Evolutionary conservation across 371 early-diverging fungal genomes (phyloP).

Genomic region (Ordospora colligata): DNA sequence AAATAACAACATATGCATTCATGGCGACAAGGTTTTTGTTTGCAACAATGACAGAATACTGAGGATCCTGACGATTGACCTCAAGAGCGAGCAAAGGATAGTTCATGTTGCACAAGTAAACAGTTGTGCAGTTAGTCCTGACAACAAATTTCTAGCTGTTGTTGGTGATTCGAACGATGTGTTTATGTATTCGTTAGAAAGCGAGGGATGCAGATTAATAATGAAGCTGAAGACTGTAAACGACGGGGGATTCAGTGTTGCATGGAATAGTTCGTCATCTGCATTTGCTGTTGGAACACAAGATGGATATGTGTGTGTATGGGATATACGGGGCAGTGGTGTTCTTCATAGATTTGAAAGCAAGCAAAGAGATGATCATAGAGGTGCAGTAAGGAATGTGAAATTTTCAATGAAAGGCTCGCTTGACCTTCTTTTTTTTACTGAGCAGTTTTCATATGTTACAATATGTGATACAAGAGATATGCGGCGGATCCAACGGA

Average conservation of each 20-base stretch:
- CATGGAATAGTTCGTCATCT: conserved; percentile 68
- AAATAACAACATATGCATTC: conserved; percentile 70
- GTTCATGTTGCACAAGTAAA: conserved; percentile 55
- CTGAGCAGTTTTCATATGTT: conserved; percentile 58
- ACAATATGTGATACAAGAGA: conserved; percentile 52
- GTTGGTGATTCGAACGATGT: conserved; percentile 76
- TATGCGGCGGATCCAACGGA: conserved; percentile 46
- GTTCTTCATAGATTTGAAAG: conserved; percentile 36
- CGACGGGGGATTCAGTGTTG: conserved; percentile 69
- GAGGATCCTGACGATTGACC: conserved; percentile 66
- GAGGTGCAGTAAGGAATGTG: conserved; percentile 58
- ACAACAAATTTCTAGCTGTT: conserved; percentile 69
- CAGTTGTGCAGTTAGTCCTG: conserved; percentile 69
- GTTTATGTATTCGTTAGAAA: conserved; percentile 66
- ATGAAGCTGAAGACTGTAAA: conserved; percentile 64
- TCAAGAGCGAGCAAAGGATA: conserved; percentile 67
- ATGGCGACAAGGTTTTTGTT: conserved; percentile 65
- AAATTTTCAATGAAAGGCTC: conserved; percentile 53
- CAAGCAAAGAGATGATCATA: conserved; percentile 42
- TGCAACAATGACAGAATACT: conserved; percentile 84
- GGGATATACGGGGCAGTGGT: conserved; percentile 63
- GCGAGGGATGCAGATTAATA: conserved; percentile 65
- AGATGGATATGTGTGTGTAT: conserved; percentile 69
- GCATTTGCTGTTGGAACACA: conserved; percentile 71
- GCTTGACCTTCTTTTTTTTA: conserved; percentile 56